phyloP scores from a whole-genome alignment of 2,329 filamentous ascomycete genomes.

The Fusarium sp. region DNA sequence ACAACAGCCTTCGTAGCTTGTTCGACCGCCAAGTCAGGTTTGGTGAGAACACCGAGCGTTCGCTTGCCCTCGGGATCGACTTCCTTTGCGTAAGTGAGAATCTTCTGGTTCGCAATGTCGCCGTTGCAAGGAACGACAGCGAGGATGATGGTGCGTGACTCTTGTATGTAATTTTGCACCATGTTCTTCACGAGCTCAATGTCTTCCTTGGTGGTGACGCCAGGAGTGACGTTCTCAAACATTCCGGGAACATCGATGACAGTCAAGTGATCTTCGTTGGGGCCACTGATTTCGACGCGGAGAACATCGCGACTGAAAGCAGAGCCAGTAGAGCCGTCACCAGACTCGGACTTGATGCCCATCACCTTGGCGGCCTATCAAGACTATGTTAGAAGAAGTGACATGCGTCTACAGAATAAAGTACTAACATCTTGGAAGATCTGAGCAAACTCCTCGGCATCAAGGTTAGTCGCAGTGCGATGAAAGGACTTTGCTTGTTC shows the following conservation, averaged over 20 bases:
- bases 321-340: slow-evolving; percentile 22
- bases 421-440: slow-evolving; percentile 53
- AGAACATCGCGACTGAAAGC: slow-evolving; percentile 58
- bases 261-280: slow-evolving; percentile 57
- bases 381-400: neutral
- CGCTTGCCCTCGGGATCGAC: slow-evolving; percentile 52
- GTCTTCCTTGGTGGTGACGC: slow-evolving; percentile 56
- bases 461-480: slow-evolving; percentile 37
- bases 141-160: slow-evolving; percentile 59
- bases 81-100: slow-evolving; percentile 48
- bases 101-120: slow-evolving; percentile 54
- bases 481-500: slow-evolving; percentile 41
- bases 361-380: slow-evolving; percentile 54
- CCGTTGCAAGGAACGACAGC: slow-evolving; percentile 55
- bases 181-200: slow-evolving; percentile 57
- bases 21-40: slow-evolving; percentile 65
- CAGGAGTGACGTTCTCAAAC: slow-evolving; percentile 49
- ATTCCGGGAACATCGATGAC: slow-evolving; percentile 65
- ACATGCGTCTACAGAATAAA: fast-evolving
- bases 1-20: slow-evolving; percentile 49
- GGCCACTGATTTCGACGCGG: slow-evolving; percentile 55
- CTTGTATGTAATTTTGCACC: slow-evolving; percentile 57
- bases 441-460: slow-evolving; percentile 43
- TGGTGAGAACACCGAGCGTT: slow-evolving; percentile 64
- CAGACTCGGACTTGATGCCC: slow-evolving; percentile 50